Conservation (phyloP, 2,329 filamentous ascomycete genomes). For the Podosphaera leucotricha region DNA sequence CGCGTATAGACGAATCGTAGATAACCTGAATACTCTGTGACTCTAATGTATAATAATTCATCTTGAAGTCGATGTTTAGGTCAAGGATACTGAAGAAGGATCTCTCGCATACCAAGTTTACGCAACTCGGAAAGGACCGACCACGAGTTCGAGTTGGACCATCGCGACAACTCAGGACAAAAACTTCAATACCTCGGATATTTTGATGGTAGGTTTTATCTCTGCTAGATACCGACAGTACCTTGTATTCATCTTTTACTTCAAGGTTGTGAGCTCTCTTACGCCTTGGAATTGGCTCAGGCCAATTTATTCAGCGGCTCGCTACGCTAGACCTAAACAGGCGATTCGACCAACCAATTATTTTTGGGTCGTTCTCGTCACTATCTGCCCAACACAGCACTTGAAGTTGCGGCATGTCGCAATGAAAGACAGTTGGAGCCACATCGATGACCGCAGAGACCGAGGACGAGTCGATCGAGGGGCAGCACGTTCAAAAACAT, state of each 20-base stretch:
- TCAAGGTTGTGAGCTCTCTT: background rate
- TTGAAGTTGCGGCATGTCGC: conserved; percentile 17
- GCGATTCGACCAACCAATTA: background rate
- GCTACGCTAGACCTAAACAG: background rate
- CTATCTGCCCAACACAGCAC: conserved; percentile 5
- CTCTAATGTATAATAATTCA: conserved; percentile 1
- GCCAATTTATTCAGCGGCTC: conserved; percentile 1
- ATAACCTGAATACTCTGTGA: conserved; percentile 1
- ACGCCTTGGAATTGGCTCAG: background rate
- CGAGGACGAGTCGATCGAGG: conserved; percentile 20
- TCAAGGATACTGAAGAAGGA: background rate
- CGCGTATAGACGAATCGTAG: conserved; percentile 1
- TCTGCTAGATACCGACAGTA: background rate
- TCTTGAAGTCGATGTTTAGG: background rate
- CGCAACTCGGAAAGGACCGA: background rate
- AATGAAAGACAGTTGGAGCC: conserved; percentile 21
- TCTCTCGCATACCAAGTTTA: background rate
- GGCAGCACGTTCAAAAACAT: conserved; percentile 16
- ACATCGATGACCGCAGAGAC: conserved; percentile 20
- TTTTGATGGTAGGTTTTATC: background rate
- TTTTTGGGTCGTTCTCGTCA: conserved; percentile 1
- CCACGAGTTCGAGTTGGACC: background rate
- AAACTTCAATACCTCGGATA: background rate
- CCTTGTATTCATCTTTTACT: background rate
- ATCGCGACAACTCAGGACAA: background rate